These are phyloP conservation scores for Triangularia setosa DNA, from an alignment of 2,329 filamentous ascomycete species.

Conservation along the genomic window DNA sequence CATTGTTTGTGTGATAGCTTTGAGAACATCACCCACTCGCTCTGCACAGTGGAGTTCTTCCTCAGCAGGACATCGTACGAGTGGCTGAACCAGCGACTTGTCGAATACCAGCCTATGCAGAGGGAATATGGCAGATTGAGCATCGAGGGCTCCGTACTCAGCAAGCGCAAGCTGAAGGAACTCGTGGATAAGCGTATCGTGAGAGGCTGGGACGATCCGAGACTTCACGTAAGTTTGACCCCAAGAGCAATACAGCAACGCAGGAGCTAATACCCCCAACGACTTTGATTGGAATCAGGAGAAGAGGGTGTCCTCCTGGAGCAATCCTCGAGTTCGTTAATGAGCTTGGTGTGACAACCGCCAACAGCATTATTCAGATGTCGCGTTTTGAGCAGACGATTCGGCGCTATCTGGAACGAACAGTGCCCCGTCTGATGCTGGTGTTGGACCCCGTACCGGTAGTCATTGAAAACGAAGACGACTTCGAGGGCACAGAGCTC, in stretches of 20 bases:
- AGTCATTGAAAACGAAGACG: conserved; percentile 72
- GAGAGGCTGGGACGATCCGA: conserved; percentile 84
- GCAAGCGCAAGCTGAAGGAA: conserved; percentile 78
- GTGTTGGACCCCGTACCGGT: conserved; percentile 82
- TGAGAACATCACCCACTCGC: conserved; percentile 84
- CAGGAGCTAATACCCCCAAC: no score
- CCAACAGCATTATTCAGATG: conserved; percentile 73
- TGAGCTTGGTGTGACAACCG: conserved; percentile 85
- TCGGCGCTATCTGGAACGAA: conserved; percentile 79
- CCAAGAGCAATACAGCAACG: no score
- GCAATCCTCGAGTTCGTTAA: conserved; percentile 87
- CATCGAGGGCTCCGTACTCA: conserved; percentile 79
- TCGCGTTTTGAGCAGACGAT: conserved; percentile 81
- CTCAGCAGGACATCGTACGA: conserved; percentile 84
- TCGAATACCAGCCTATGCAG: conserved; percentile 90
- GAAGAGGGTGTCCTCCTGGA: conserved; percentile 81
- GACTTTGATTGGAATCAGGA: conserved; percentile 77
- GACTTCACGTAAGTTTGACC: conserved; percentile 54
- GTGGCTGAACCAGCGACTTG: conserved; percentile 77
- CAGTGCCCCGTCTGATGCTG: conserved; percentile 84
- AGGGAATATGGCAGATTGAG: conserved; percentile 67
- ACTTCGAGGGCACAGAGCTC: conserved; percentile 52
- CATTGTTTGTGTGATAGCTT: conserved; percentile 88
- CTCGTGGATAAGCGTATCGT: conserved; percentile 76
- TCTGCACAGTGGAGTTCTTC: conserved; percentile 92